Conservation (phyloP, 1,139 yeast genomes). For the Nakaseomyces uthaithaninus region DNA sequence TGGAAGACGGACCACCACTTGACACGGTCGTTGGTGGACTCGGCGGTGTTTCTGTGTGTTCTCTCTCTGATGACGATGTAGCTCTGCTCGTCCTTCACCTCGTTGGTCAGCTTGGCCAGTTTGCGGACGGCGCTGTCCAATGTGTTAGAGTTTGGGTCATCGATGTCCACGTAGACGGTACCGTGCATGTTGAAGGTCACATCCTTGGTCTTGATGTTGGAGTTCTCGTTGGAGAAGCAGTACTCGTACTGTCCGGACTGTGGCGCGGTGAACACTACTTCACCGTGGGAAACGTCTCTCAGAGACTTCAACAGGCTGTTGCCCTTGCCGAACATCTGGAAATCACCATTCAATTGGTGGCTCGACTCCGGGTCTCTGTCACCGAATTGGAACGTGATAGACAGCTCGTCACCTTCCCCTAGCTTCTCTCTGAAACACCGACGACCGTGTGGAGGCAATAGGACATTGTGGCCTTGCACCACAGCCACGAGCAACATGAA, state of each 20-base stretch:
- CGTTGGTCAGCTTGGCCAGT: slow-evolving; percentile 68
- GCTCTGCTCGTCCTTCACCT: slow-evolving; percentile 85
- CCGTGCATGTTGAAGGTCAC: slow-evolving; percentile 95
- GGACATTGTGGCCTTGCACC: slow-evolving; percentile 63
- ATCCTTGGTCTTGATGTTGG: slow-evolving; percentile 69
- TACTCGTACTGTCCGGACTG: slow-evolving; percentile 70
- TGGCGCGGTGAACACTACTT: slow-evolving; percentile 57
- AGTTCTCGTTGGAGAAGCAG: slow-evolving; percentile 85
- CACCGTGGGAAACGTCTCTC: slow-evolving; percentile 70
- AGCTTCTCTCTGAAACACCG: slow-evolving; percentile 83
- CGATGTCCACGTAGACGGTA: slow-evolving; percentile 76
- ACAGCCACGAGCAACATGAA: slow-evolving; percentile 2
- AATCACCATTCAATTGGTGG: slow-evolving; percentile 72
- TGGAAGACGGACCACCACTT: slow-evolving; percentile 98
- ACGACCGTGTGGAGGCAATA: slow-evolving; percentile 76
- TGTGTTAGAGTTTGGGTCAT: slow-evolving; percentile 73
- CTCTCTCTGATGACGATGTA: slow-evolving; percentile 94
- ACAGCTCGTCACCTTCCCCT: slow-evolving; percentile 76
- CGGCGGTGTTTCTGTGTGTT: slow-evolving; percentile 97
- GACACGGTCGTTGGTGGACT: slow-evolving; percentile 91
- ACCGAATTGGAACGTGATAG: slow-evolving; percentile 89
- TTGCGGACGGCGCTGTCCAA: slow-evolving; percentile 79
- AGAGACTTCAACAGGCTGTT: slow-evolving; percentile 35
- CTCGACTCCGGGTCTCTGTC: slow-evolving; percentile 75
- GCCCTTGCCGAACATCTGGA: slow-evolving; percentile 39